Percentiles rank a stretch among this genome's conserved stretches.
These are phyloP conservation scores for Daucus carota DNA, from an alignment of 129 eudicot species.

Conservation along the genomic window DH1_v3.0 NC_030387.2:6339501-6340000, in stretches of 20 bases:
- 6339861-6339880: background rate
- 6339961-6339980: background rate
- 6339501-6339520: constrained; percentile 74
- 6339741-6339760: too few relatives aligned
- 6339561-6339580: constrained; percentile 95
- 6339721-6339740: too few relatives aligned
- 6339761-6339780: too few relatives aligned
- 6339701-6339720: too few relatives aligned
- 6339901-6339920: background rate
- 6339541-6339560: constrained; percentile 71
- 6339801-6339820: too few relatives aligned
- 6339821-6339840: too few relatives aligned
- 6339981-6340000: background rate
- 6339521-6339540: constrained; percentile 62
- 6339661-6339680: too few relatives aligned
- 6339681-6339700: too few relatives aligned
- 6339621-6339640: too few relatives aligned
- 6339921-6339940: background rate
- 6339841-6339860: background rate
- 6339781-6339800: too few relatives aligned
- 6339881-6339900: background rate
- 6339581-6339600: constrained; percentile 17
- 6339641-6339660: too few relatives aligned
- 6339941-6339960: background rate
- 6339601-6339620: too few relatives aligned